A percentile compares a stretch with the other conserved stretches of the same genome.
phyloP scores from a whole-genome alignment of 2,329 filamentous ascomycete genomes.

The Arthrinium puccinioides region DNA sequence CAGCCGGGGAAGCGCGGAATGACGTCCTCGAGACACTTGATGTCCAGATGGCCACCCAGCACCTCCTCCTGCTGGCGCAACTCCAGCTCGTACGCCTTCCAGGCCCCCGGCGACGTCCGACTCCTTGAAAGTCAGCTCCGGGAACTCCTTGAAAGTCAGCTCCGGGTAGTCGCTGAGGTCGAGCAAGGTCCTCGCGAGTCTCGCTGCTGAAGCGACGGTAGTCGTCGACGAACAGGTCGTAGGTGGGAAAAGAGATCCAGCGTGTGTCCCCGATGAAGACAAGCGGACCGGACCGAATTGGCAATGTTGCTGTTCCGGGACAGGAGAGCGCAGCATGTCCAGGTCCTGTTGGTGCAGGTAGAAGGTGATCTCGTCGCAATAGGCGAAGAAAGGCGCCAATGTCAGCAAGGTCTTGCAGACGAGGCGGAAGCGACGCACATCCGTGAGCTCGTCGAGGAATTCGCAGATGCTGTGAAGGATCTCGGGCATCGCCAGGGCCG shows the following conservation, averaged over 20 bases:
- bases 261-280: slow-evolving; percentile 15
- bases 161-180: background rate
- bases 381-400: slow-evolving; percentile 28
- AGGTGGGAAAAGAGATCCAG: slow-evolving; percentile 1
- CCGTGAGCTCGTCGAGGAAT: slow-evolving; percentile 12
- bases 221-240: slow-evolving; percentile 8
- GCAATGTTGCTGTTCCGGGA: slow-evolving; percentile 16
- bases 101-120: no score
- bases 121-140: no score
- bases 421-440: slow-evolving; percentile 17
- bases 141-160: background rate
- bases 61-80: no score
- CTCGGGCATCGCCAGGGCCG: slow-evolving; percentile 11
- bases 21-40: slow-evolving; percentile 13
- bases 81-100: no score
- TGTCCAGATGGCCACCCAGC: no score
- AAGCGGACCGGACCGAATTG: slow-evolving; percentile 15
- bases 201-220: slow-evolving; percentile 8
- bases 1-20: slow-evolving; percentile 15
- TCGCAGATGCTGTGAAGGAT: slow-evolving; percentile 18
- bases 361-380: slow-evolving; percentile 25
- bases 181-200: background rate
- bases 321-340: slow-evolving; percentile 13
- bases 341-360: slow-evolving; percentile 17
- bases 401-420: slow-evolving; percentile 15